Evolutionary conservation across 768 basidiomycete species (phyloP), one percentile per base, ranked within the genome.

Genomic region (Termitomyces bulborhizus): DNA sequence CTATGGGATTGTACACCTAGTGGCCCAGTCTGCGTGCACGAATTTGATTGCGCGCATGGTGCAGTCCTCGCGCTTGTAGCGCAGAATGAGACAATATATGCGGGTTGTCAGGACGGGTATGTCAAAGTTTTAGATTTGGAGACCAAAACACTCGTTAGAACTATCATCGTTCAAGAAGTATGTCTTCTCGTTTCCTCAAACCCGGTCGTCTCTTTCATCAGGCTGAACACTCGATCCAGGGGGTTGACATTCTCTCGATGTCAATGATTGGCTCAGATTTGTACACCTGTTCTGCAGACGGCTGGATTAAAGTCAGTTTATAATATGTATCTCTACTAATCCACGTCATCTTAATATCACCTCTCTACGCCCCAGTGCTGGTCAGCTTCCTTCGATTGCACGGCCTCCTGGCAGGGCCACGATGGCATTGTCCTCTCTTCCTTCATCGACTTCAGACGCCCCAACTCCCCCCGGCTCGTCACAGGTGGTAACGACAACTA

Each of bases 71-170:
- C 92, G 0, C 76, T 98, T 27, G 82, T 83, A 2, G 80, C 81
- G 0, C 76, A 78, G 34, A 86, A 85, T 21, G 90, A 90, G 18
- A 90, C 91, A 1, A 76, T 98, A 21, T 97, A 88, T 63, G 96
- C 92, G 6, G 96, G 93, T 0, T 90, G 94, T 62, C 96, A 98
- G 69, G 93, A 93, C 59, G 96, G 96, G 3, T 86, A 89, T 61
- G 90, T 98, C 62, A 88, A 88, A 59, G 86, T 98, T 4, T 83
- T 91, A 71, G 95, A 98, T 67, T 71, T 97, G 7, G 93, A 95
- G 66, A 96, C 94, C 0, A 86, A 84, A 60, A 92, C 93, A 0
- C 74, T 90, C 37, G 85, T 98, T 27, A 75, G 96, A 48, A 92
- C 86, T 0, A 87, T 98, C 54, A 86, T 94, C 16, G 86, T 90